Evolutionary conservation across 2,329 filamentous ascomycete species (phyloP).

Genomic region (Fusarium sp.): DNA sequence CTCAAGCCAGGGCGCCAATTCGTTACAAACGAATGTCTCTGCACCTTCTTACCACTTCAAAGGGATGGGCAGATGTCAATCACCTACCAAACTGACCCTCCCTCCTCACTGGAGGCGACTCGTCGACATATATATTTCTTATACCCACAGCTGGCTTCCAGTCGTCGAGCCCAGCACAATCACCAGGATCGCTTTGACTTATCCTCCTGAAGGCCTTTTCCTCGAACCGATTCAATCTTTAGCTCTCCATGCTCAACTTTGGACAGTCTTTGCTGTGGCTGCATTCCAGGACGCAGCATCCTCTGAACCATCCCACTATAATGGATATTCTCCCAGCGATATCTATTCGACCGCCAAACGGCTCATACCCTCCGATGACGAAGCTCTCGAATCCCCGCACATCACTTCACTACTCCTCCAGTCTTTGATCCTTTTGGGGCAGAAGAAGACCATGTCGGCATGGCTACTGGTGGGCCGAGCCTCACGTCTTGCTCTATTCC

Average conservation of each 20-base stretch:
- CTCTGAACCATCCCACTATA: conserved; percentile 6
- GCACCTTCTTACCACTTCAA: conserved; percentile 11
- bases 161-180: conserved; percentile 74
- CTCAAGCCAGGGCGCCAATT: conserved; percentile 23
- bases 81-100: conserved; percentile 48
- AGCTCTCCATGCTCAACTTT: conserved; percentile 62
- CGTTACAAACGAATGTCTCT: conserved; percentile 18
- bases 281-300: conserved; percentile 60
- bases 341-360: conserved; percentile 61
- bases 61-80: conserved; percentile 1
- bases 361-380: conserved; percentile 60
- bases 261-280: conserved; percentile 67
- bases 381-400: conserved; percentile 54
- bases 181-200: conserved; percentile 57
- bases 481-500: conserved; percentile 54
- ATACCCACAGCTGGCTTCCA: conserved; percentile 80
- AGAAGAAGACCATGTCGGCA: conserved; percentile 63
- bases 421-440: conserved; percentile 69
- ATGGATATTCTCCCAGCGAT: conserved; percentile 38
- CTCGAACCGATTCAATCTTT: conserved; percentile 47
- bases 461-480: conserved; percentile 73
- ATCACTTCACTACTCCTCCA: conserved; percentile 60
- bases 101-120: conserved; percentile 66
- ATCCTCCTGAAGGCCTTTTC: conserved; percentile 49
- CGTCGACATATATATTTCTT: conserved; percentile 77